Percentiles rank a stretch among this genome's conserved stretches.
Conservation (phyloP, 73 alveolate genomes). For the Tetrahymena thermophila region DNA sequence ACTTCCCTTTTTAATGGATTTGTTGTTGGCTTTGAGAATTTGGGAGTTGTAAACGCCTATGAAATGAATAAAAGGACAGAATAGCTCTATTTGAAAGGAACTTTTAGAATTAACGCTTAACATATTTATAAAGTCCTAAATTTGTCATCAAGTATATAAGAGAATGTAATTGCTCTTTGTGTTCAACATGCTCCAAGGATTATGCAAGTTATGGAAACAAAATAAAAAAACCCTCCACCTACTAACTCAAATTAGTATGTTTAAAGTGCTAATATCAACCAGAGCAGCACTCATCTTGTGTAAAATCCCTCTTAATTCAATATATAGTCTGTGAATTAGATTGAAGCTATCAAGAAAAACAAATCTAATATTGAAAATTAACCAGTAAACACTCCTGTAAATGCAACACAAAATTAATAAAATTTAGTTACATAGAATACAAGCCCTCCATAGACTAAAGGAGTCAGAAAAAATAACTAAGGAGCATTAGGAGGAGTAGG, state of each 20-base stretch:
- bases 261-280: neutral
- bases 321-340: neutral
- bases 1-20: neutral
- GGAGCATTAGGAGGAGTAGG: neutral
- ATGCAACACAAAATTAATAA: neutral
- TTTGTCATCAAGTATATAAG: neutral
- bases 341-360: neutral
- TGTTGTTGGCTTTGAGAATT: neutral
- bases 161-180: neutral
- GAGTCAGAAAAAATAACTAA: neutral
- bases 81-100: neutral
- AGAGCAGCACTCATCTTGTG: neutral
- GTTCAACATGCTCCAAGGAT: neutral
- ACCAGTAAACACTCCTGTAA: neutral
- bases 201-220: neutral
- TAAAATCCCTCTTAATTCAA: neutral
- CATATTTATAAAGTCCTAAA: neutral
- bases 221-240: neutral
- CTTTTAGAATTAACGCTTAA: neutral
- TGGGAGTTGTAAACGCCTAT: neutral
- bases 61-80: neutral
- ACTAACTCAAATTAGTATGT: neutral
- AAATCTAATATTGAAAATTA: neutral
- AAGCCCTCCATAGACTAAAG: neutral
- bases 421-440: neutral